phyloP scores from a whole-genome alignment of 495 filamentous ascomycete genomes.

The Annulohypoxylon bovei region DNA sequence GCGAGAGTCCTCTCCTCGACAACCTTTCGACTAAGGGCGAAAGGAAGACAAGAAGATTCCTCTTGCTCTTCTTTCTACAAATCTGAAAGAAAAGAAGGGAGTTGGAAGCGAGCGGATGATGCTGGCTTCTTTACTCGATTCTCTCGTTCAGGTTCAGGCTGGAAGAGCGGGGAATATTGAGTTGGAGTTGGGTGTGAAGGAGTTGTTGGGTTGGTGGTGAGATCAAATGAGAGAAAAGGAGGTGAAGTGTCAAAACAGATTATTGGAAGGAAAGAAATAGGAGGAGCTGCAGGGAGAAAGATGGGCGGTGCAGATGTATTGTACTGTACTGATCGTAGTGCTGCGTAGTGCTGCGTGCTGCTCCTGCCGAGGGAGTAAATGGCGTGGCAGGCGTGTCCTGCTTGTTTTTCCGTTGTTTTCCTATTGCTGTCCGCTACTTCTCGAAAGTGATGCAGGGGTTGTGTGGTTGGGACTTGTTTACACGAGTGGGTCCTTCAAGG shows the following conservation, averaged over 20 bases:
- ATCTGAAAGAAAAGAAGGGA: slow-evolving; percentile 60
- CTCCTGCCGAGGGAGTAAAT: slow-evolving; percentile 21
- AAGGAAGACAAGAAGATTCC: slow-evolving; percentile 95
- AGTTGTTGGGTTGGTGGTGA: slow-evolving; percentile 46
- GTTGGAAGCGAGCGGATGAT: slow-evolving; percentile 36
- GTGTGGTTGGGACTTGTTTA: slow-evolving; percentile 45
- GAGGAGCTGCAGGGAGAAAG: slow-evolving; percentile 40
- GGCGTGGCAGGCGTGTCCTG: slow-evolving; percentile 38
- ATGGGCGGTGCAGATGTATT: slow-evolving; percentile 38
- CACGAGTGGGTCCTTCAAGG: slow-evolving; percentile 38
- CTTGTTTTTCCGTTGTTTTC: background rate
- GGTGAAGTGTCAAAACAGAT: slow-evolving; percentile 46
- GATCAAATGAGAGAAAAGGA: slow-evolving; percentile 48
- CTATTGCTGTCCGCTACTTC: slow-evolving; percentile 1
- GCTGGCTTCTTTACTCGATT: slow-evolving; percentile 50
- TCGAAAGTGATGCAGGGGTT: slow-evolving; percentile 35
- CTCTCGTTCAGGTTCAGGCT: slow-evolving; percentile 48
- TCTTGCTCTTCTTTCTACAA: slow-evolving; percentile 70
- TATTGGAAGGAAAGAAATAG: slow-evolving; percentile 51
- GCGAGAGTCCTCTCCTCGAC: slow-evolving; percentile 86
- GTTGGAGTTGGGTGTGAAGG: slow-evolving; percentile 35
- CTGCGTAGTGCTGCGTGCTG: slow-evolving; percentile 6
- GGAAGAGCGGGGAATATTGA: slow-evolving; percentile 44
- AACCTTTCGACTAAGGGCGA: slow-evolving; percentile 88
- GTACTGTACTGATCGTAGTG: slow-evolving; percentile 36